Evolutionary conservation across 1,284 basidiomycete species (phyloP).

Genomic region (Caloboletus inedulis): DNA sequence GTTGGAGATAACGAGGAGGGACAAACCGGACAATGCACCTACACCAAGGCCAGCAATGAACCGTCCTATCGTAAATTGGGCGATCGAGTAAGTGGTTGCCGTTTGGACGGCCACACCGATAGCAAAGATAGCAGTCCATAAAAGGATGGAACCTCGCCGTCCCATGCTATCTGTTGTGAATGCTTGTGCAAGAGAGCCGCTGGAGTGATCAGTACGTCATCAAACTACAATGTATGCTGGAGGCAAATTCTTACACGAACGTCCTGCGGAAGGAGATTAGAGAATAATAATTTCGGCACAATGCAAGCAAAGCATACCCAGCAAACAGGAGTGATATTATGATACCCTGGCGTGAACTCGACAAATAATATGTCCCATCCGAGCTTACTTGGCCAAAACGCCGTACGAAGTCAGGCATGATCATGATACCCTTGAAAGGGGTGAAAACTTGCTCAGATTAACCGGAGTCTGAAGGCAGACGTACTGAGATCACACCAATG

Average conservation of each 20-base stretch:
- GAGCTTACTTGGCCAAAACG: constrained; percentile 60
- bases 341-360: constrained; percentile 64
- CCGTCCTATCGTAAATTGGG: constrained; percentile 65
- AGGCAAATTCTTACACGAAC: constrained; percentile 47
- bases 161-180: constrained; percentile 77
- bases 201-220: constrained; percentile 17
- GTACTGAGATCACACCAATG: constrained; percentile 63
- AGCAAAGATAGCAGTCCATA: constrained; percentile 73
- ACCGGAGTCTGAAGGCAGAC: constrained; percentile 7
- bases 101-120: constrained; percentile 71
- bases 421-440: constrained; percentile 61
- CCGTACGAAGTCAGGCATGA: constrained; percentile 73
- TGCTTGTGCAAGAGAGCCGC: constrained; percentile 68
- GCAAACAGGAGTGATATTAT: constrained; percentile 78
- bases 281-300: not conserved
- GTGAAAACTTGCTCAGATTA: not conserved
- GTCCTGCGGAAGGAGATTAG: constrained; percentile 36
- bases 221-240: not conserved
- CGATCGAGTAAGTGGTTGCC: constrained; percentile 55
- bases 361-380: constrained; percentile 51
- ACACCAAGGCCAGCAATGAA: constrained; percentile 73
- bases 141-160: constrained; percentile 66
- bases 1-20: not conserved
- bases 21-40: constrained; percentile 62
- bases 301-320: constrained; percentile 43